Evolutionary conservation across 1,139 yeast species (phyloP), one percentile per base, ranked within the genome.

Genomic region (Suhomyces kunorum): DNA sequence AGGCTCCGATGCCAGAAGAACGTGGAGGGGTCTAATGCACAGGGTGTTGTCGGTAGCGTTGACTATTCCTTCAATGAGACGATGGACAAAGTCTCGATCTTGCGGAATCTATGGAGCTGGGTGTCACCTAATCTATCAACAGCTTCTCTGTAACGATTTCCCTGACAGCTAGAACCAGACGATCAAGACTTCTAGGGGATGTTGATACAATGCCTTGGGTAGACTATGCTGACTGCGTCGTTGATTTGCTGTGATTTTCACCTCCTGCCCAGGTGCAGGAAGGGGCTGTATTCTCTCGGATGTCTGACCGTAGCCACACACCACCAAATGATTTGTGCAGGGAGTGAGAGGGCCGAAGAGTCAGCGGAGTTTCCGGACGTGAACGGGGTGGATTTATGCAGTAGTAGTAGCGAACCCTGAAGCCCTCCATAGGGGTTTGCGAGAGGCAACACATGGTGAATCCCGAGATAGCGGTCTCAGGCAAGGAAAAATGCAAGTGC

Each of bases 211-310:
- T 25, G 36, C 24, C 27, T 33, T 18, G 9, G 16, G 13, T 23
- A 26, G 17, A 15, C 22, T 8, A 8, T 27, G 30, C 13, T 12
- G 19, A 30, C 19, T 38, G 40, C 44, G 44, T 27, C 40, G 44
- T 30, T 40, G 40, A 40, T 40, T 40, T 40, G 44, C 44, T 40
- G 40, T 36, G 39, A 26, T 38, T 36, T 34, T 34, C 36, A 26
- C 7, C 9, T 23, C 13, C 23, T 25, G 31, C 7, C 38, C 38
- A 25, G 35, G 35, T 40, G 44, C 44, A 40, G 44, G 44, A 40
- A 23, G 38, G 44, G 44, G 32, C 32, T 29, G 24, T 29, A 29
- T 18, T 28, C 31, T 28, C 19, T 12, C 31, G 31, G 15, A 29
- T 28, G 32, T 29, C 32, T 29, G 32, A 29, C 25, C 13, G 14